These are phyloP conservation scores for Hypoxylon cercidicola DNA, from an alignment of 495 filamentous ascomycete genomes.

Conservation along the genomic window DNA sequence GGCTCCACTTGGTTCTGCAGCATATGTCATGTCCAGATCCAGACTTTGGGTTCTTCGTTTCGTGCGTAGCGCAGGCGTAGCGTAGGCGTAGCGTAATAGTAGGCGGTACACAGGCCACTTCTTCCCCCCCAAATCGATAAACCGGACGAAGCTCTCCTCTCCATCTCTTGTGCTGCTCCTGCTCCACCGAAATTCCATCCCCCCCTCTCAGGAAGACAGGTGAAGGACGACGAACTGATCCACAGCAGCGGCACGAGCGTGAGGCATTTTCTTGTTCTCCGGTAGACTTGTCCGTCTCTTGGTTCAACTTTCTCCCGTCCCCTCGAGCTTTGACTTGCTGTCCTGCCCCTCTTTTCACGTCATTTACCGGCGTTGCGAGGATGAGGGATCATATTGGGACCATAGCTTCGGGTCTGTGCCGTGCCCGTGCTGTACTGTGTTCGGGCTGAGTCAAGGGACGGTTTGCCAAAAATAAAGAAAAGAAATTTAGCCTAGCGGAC, in stretches of 20 bases:
- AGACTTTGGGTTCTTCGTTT: conserved; percentile 4
- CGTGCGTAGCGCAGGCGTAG: conserved; percentile 19
- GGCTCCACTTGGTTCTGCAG: conserved; percentile 26
- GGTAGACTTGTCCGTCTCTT: background rate
- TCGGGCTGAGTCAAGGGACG: too few species aligned
- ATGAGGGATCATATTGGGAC: conserved; percentile 15
- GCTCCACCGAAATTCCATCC: conserved; percentile 23
- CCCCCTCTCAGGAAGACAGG: conserved; percentile 2
- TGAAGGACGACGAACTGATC: conserved; percentile 1
- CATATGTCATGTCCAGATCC: conserved; percentile 16
- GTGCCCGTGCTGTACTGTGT: background rate
- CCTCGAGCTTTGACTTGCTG: conserved; percentile 14
- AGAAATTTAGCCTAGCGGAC: too few species aligned
- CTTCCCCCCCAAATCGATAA: background rate
- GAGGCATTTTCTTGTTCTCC: conserved; percentile 26
- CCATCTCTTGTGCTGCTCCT: background rate
- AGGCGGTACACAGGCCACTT: background rate
- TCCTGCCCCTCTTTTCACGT: conserved; percentile 37
- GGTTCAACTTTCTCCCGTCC: background rate
- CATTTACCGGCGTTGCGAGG: conserved; percentile 18
- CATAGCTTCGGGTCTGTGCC: conserved; percentile 15
- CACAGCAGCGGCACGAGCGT: conserved; percentile 14
- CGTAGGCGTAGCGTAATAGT: background rate
- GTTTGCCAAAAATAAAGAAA: too few species aligned
- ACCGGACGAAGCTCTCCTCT: background rate